Conservation (phyloP, 441 rosid species). For the Arabidopsis hybrid region DNA sequence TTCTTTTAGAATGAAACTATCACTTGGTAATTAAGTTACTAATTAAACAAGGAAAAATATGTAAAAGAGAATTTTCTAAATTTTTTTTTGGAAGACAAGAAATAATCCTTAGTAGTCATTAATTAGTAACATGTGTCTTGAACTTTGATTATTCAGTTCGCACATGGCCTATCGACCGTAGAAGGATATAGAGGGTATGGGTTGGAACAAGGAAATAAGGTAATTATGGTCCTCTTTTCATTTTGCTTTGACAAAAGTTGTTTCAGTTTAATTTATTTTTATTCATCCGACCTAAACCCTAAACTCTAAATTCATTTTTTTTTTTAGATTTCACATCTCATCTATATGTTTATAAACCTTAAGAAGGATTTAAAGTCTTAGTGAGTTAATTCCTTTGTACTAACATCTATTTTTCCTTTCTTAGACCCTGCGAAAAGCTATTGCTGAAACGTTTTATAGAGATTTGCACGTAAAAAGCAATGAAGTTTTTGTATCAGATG, state of each 20-base stretch:
- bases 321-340: too few species aligned
- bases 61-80: too few species aligned
- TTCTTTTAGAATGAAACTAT: not conserved
- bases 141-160: constrained; percentile 53
- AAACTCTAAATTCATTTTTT: too few species aligned
- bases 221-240: constrained; percentile 25
- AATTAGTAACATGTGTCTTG: not conserved
- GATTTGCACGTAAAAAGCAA: constrained; percentile 54
- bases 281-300: too few species aligned
- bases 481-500: constrained; percentile 89
- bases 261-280: not conserved
- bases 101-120: not conserved
- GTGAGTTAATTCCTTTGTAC: not conserved
- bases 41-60: not conserved
- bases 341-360: not conserved
- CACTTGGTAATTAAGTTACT: not conserved
- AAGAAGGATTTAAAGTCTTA: not conserved
- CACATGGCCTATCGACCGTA: constrained; percentile 60
- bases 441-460: constrained; percentile 66
- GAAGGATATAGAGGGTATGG: constrained; percentile 71
- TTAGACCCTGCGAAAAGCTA: constrained; percentile 67
- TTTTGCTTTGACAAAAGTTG: not conserved
- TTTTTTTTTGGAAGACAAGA: too few species aligned
- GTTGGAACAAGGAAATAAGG: constrained; percentile 65
- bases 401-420: not conserved